Conservation (phyloP, 768 basidiomycete species). For the Hebeloma cylindrosporum region DNA sequence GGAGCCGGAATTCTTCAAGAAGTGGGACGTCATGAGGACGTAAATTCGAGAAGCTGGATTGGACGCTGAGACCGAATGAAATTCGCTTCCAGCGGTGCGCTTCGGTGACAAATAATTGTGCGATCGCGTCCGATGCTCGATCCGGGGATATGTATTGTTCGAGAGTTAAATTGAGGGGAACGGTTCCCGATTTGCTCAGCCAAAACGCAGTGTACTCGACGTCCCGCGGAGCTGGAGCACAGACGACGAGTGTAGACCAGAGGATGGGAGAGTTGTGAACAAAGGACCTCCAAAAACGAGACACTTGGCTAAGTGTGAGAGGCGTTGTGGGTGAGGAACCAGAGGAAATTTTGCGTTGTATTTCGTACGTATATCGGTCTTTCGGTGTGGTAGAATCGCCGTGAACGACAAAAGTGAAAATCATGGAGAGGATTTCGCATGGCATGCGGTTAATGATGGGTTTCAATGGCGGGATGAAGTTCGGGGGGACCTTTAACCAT, state of each 20-base stretch:
- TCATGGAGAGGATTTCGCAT: conserved; percentile 9
- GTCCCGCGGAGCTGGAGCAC: conserved; percentile 6
- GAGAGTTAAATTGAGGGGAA: conserved; percentile 11
- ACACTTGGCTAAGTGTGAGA: conserved; percentile 8
- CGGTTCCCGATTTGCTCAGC: conserved; percentile 3
- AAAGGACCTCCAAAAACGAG: conserved; percentile 6
- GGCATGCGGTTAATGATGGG: conserved; percentile 10
- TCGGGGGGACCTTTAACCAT: conserved; percentile 12
- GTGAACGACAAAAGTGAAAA: conserved; percentile 16
- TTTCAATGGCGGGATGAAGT: conserved; percentile 5
- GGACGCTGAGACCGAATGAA: conserved; percentile 4
- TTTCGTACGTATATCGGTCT: conserved; percentile 5
- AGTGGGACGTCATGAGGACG: neutral
- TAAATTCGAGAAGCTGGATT: conserved; percentile 5
- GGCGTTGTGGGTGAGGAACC: conserved; percentile 17
- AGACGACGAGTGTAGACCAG: conserved; percentile 15
- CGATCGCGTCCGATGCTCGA: conserved; percentile 9
- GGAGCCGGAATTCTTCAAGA: conserved; percentile 15
- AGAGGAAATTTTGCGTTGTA: conserved; percentile 5
- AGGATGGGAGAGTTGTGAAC: conserved; percentile 10
- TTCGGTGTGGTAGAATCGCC: conserved; percentile 10
- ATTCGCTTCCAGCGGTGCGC: conserved; percentile 13
- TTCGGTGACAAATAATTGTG: conserved; percentile 7
- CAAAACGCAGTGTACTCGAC: conserved; percentile 8
- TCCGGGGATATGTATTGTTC: conserved; percentile 16